Evolutionary conservation across 306 rosid species (phyloP), one percentile per base, ranked within the genome.

Genomic region (Astragalus glycyphyllos): DNA sequence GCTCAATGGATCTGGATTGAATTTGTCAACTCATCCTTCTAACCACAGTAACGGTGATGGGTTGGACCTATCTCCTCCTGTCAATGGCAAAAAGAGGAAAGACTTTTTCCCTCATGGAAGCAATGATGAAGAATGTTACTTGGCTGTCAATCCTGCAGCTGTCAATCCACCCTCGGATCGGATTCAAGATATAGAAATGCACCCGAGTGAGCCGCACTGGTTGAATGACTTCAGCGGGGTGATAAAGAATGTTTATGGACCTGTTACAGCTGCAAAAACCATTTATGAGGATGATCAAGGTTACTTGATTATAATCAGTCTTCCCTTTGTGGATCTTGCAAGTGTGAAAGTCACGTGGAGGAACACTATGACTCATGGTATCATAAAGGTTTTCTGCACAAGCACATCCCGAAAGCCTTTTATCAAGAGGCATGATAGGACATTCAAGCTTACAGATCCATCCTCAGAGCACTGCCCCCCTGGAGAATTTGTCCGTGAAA

Each of bases 331-430:
- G 57, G 98, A 93, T 81, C 96, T 93, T 72, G 84, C 80, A 17
- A 86, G 91, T 80, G 97, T 93, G 49, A 93, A 88, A 81, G 98
- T 93, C 58, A 86, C 96, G 0, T 93, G 98, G 98, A 93, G 96
- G 87, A 93, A 93, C 69, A 90, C 93, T 11, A 82, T 81, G 66
- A 82, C 97, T 13, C 86, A 58, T 29, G 97, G 98, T 53, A 85
- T 93, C 77, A 87, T 93, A 40, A 93, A 93, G 86, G 97, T 93
- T 58, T 90, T 96, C 35, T 90, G 98, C 78, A 84, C 83, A 68
- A 90, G 98, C 82, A 86, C 90, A 53, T 88, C 97, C 44, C 81
- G 98, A 20, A 72, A 76, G 73, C 96, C 91, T 12, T 85, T 82
- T 70, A 81, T 93, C 68, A 88, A 90, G 85, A 85, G 98, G 77